These are phyloP conservation scores for Cynara cardunculus DNA, from an alignment of 129 eudicot species.

Conservation along the genomic window DNA sequence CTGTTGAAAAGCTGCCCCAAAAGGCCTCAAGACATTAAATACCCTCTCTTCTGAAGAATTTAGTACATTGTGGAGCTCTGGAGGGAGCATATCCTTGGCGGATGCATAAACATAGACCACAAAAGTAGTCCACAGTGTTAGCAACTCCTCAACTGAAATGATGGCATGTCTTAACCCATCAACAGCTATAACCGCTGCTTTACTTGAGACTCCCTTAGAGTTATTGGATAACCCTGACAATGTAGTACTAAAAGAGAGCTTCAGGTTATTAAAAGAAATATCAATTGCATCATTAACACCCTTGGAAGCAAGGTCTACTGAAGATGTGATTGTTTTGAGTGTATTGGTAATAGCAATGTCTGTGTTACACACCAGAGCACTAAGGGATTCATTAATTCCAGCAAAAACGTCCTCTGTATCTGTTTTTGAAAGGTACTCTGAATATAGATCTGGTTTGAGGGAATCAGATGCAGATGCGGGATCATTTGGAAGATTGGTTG, in stretches of 20 bases:
- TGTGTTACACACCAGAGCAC: constrained; percentile 43
- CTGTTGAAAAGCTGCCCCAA: constrained; percentile 62
- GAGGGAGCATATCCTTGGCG: constrained; percentile 61
- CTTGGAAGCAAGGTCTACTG: constrained; percentile 33
- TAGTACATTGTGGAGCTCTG: constrained; percentile 49
- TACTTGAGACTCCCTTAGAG: constrained; percentile 49
- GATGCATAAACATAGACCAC: constrained; percentile 62
- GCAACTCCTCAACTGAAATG: constrained; percentile 43
- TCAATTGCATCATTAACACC: constrained; percentile 51
- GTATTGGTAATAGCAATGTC: constrained; percentile 45
- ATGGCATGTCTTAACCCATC: constrained; percentile 56
- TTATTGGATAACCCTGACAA: constrained; percentile 43
- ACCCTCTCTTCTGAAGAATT: constrained; percentile 47
- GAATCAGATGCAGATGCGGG: constrained; percentile 30
- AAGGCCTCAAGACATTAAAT: constrained; percentile 45
- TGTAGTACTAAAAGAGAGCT: constrained; percentile 40
- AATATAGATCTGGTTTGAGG: constrained; percentile 29
- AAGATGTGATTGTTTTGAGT: constrained; percentile 37
- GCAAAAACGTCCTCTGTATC: constrained; percentile 32
- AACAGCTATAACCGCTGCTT: constrained; percentile 49
- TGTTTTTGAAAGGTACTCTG: constrained; percentile 38
- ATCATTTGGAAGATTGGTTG: constrained; percentile 14
- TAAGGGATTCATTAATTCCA: constrained; percentile 37
- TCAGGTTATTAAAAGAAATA: constrained; percentile 33
- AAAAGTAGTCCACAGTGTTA: constrained; percentile 35